Conservation (phyloP, 192 early-diverging fungal genomes). For the Dispira parvispora region DNA sequence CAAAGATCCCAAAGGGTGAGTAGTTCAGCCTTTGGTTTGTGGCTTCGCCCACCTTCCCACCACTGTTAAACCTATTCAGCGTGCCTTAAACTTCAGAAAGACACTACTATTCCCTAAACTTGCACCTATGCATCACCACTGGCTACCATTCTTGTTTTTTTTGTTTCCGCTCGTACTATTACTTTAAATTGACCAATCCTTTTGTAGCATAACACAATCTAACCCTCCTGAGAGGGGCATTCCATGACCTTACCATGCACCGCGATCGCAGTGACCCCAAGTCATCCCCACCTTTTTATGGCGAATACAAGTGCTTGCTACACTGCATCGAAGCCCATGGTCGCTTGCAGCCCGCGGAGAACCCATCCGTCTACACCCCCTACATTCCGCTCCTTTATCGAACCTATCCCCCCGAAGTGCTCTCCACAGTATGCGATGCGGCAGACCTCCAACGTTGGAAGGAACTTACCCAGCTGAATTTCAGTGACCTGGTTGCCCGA, state of each 20-base stretch:
- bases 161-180: neutral
- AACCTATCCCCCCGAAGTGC: neutral
- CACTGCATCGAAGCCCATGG: constrained; percentile 6
- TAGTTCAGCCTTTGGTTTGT: too few relatives aligned
- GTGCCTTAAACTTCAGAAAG: too few relatives aligned
- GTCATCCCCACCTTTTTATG: neutral
- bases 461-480: too few relatives aligned
- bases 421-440: neutral
- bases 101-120: too few relatives aligned
- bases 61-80: too few relatives aligned
- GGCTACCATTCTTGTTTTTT: too few relatives aligned
- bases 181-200: neutral
- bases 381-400: constrained; percentile 1
- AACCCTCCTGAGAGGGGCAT: neutral
- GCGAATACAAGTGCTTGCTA: neutral
- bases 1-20: too few relatives aligned
- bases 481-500: neutral
- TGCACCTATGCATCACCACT: too few relatives aligned
- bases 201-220: neutral
- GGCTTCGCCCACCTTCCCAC: too few relatives aligned
- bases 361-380: neutral
- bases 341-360: neutral
- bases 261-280: neutral
- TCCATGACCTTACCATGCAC: neutral
- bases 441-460: neutral